Evolutionary conservation across 176 grass and related monocot genomes (phyloP), one percentile per base, ranked within the genome.

Genomic region (Aegilops speltoides): DNA sequence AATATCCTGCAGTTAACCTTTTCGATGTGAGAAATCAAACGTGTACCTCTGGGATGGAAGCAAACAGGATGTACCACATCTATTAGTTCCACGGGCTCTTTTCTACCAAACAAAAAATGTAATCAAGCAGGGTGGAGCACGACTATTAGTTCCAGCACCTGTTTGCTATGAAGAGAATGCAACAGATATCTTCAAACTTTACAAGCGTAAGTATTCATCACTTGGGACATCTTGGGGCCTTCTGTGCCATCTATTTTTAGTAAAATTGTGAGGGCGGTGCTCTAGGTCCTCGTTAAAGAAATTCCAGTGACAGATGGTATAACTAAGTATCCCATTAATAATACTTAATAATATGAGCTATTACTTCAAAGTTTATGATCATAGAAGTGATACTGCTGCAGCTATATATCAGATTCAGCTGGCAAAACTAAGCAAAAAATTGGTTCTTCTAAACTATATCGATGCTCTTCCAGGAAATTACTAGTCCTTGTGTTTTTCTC

Each of bases 1-100:
- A 90, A 32, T 48, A 98, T 85, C 33, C 97, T 98, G 87, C 74
- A 86, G 28, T 73, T 38, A 56, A 34, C 38, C 3, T 38, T 64
- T 86, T 65, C 68, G 83, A 66, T 37, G 37, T 84, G 20, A 78
- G 25, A 75, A 90, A 43, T 1, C 1, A 31, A 61, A 82, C n/a
- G 64, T 34, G 45, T 37, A 50, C 24, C 72, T 25, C 19, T 16
- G 82, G 61, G 63, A 79, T 66, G 75, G 41, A 68, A 71, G 13
- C 57, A 59, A 59, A 59, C 17, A 3, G 19, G 9, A 22, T 9
- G 19, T 22, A 59, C 7, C 19, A 43, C 10, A 43, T 23, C 6
- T 43, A 66, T 66, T 66, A 66, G 64, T 69, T 68, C 15, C 16
- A 17, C 0, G 2, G 66, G 16, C 8, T 69, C 66, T 36, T 69